phyloP scores from a whole-genome alignment of 176 grass and related monocot genomes.

The Chloris gayana region DNA sequence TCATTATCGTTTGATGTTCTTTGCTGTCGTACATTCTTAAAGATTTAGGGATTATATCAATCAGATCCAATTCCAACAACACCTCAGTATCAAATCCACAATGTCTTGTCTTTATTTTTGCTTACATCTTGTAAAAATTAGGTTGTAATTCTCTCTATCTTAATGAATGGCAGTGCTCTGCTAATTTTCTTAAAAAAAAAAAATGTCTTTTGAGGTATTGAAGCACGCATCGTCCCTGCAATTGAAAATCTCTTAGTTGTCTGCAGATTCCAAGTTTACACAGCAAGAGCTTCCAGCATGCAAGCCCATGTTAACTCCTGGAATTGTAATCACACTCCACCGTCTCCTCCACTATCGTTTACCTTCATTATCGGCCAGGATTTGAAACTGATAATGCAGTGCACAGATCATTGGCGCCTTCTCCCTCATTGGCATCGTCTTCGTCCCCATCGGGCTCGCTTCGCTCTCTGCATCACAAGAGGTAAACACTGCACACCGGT shows the following conservation, averaged over 20 bases:
- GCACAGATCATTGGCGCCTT: constrained; percentile 72
- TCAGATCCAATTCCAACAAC: not conserved
- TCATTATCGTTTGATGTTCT: not conserved
- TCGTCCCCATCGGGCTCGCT: constrained; percentile 77
- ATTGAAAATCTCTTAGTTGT: not conserved
- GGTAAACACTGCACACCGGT: constrained; percentile 22
- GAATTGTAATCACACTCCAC: constrained; percentile 48
- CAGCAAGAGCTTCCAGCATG: constrained; percentile 98
- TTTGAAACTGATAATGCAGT: not conserved
- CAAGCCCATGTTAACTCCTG: constrained; percentile 83
- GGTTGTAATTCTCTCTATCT: no score
- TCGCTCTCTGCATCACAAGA: constrained; percentile 64
- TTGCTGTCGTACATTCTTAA: not conserved
- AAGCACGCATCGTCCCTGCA: not conserved
- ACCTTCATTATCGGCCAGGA: not conserved
- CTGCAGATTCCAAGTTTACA: constrained; percentile 85
- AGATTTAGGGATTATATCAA: not conserved
- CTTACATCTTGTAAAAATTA: no score
- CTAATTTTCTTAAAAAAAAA: no score
- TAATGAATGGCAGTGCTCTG: no score
- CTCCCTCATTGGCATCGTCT: constrained; percentile 69
- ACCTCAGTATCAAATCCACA: not conserved
- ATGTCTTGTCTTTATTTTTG: not conserved
- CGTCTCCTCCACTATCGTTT: not conserved
- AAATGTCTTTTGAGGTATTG: not conserved